Percentiles rank a stretch among this genome's conserved stretches.
Conservation (phyloP, 345 rosid genomes). For the Boechera divaricarpa region DNA sequence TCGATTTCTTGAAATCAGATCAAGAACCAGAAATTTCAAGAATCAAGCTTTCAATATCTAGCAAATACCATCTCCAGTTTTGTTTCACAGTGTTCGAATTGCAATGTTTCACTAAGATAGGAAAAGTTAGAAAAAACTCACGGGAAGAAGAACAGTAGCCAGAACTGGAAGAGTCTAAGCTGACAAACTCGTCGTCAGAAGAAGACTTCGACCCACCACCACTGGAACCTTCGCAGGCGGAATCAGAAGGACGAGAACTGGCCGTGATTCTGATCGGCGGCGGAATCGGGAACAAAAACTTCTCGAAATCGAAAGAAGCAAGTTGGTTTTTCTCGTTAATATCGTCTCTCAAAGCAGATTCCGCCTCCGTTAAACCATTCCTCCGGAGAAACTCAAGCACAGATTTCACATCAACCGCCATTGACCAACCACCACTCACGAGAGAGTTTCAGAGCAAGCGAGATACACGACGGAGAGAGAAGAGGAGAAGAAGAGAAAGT, state of each 20-base stretch:
- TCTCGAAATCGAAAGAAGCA: conserved; percentile 81
- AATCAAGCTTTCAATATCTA: conserved; percentile 16
- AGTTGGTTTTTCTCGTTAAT: conserved; percentile 62
- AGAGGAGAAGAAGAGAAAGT: conserved; percentile 14
- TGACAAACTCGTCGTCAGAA: conserved; percentile 77
- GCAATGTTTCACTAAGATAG: not conserved
- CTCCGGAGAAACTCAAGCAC: conserved; percentile 68
- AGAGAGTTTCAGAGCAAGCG: conserved; percentile 24
- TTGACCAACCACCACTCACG: conserved; percentile 48
- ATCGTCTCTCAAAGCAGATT: conserved; percentile 74
- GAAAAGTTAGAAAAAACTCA: not conserved
- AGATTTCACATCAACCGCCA: conserved; percentile 58
- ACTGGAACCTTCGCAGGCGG: conserved; percentile 37
- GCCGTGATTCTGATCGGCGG: conserved; percentile 80
- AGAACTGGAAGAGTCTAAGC: conserved; percentile 81
- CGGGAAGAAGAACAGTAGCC: conserved; percentile 51
- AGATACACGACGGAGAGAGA: not conserved
- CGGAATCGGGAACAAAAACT: conserved; percentile 81
- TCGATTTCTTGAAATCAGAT: not conserved
- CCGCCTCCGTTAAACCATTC: conserved; percentile 72
- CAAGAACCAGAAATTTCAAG: conserved; percentile 3
- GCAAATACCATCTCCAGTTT: not conserved
- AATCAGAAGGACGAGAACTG: conserved; percentile 38
- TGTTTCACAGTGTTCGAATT: not conserved
- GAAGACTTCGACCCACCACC: conserved; percentile 44